These are phyloP conservation scores for Botrytis medusae DNA, from an alignment of 2,329 filamentous ascomycete species.

Conservation along the genomic window DNA sequence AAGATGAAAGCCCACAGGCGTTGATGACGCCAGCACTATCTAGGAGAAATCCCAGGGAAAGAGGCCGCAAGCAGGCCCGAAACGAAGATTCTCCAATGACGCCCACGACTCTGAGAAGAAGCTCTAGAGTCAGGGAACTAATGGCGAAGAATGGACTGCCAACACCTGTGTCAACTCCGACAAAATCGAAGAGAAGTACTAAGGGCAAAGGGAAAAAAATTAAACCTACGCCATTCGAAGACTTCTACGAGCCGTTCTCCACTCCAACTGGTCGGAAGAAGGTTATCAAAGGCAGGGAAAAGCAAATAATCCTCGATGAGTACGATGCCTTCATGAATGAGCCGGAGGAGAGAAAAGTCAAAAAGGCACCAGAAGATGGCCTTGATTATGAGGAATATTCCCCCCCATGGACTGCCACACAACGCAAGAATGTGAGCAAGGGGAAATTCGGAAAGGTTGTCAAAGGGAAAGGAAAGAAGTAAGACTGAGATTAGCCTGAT, in stretches of 20 bases:
- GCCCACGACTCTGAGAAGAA: background rate
- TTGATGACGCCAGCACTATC: background rate
- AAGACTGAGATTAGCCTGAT: rapidly evolving
- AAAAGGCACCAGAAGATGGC: background rate
- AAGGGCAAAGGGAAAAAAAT: background rate
- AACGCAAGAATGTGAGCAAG: background rate
- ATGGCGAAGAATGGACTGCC: rapidly evolving
- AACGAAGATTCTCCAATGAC: background rate
- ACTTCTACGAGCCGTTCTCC: background rate
- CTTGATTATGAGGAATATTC: background rate
- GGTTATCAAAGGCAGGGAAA: background rate
- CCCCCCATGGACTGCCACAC: background rate
- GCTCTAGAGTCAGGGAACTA: rapidly evolving
- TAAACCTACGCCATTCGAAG: rapidly evolving
- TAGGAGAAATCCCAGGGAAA: rapidly evolving
- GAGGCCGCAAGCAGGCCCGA: rapidly evolving
- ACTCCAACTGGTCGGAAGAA: background rate
- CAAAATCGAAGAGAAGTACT: rapidly evolving
- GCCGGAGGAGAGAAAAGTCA: rapidly evolving
- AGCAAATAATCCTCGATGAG: background rate
- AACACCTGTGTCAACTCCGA: background rate
- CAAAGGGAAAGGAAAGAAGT: background rate
- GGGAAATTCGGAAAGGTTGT: rapidly evolving
- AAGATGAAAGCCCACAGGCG: rapidly evolving
- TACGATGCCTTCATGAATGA: background rate